Evolutionary conservation across 305 asterid species (phyloP), one percentile per base, ranked within the genome.

Genomic region (Fraxinus angustifolia): DNA sequence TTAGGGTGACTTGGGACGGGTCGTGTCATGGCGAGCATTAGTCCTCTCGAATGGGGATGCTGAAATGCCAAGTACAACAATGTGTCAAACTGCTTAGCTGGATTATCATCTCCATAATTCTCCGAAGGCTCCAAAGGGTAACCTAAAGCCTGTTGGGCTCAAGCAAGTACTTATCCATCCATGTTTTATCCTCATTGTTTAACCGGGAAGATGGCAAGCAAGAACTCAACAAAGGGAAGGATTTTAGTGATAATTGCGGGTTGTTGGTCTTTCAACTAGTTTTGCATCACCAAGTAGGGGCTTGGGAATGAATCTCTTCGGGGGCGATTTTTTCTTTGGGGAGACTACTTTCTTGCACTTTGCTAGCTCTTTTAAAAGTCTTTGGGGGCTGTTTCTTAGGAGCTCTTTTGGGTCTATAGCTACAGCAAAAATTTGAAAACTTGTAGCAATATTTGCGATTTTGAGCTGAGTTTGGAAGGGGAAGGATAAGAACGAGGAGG

Each of bases 101-200:
- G 98, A 82, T 90, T 96, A 86, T 96, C 98, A n/a, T 94, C 98
- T 17, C 92, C 93, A 30, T 84, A 93, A 35, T 33, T 90, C 17
- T 93, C 96, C 3, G 98, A 94, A 0, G 96, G 91, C 90, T 94
- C 98, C 34, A 96, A 82, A 0, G 99, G 98, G 77, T 93, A 94
- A 31, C 99, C 99, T 53, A 96, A 82, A 12, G 97, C 97, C 86
- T 93, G 99, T 96, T 96, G 12, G 91, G 98, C 82, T 96, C 99
- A 14, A 94, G 91, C 82, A 96, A 78, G 75, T 87, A 94, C 84
- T 96, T 98, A 38, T 93, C 98, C 31, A 94, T 96, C 99, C 99
- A 96, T 7, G 92, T 87, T 82, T 82, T 90, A 72, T 96, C 98
- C 11, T 95, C 96, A 85, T 91, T 93, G 90, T 93, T 96, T 2